Evolutionary conservation across 371 early-diverging fungal species (phyloP), one percentile per base, ranked within the genome.

Genomic region (Syncephalis fuscata): DNA sequence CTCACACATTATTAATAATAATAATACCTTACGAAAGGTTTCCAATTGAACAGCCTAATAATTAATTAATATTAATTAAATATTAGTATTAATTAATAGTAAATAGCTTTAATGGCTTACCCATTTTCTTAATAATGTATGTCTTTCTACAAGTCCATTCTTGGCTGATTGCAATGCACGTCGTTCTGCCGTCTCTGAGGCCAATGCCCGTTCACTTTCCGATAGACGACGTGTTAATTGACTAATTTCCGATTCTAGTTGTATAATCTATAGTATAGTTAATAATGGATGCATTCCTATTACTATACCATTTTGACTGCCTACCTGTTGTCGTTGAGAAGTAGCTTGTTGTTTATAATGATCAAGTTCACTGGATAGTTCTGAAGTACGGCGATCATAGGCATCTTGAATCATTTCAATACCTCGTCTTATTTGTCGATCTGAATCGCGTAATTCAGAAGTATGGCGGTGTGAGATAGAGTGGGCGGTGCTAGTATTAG

Each of bases 351-450:
- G 44, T 44, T 44, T 44, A 14, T 24, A 44, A 11, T 44, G 44
- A 20, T 44, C 24, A 20, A 44, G 19, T 24, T 44, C 44, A 16
- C 24, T 24, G 2, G 44, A 22, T 24, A 44, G 14, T 22, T 44
- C 11, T 2, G 24, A 16, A 21, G 24, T 24, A 22, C 24, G 19
- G 3, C 24, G 19, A 44, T 44, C 44, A 20, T 22, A 44, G 22
- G 44, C 44, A 14, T 44, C 44, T 24, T 44, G 44, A 22, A 44
- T 24, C 44, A 44, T 14, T 4, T 44, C 44, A 44, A 44, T 19
- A 22, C 44, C 44, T 44, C 44, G 32, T 32, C 11, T 32, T 11
- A 32, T 11, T 32, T 32, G 32, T 7, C 32, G 32, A 32, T 32
- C 32, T 32, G 32, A 4, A 32, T 32, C 32, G 11, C 32, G 32